Evolutionary conservation across 495 filamentous ascomycete species (phyloP).

Genomic region (Aspergillus haitiensis): DNA sequence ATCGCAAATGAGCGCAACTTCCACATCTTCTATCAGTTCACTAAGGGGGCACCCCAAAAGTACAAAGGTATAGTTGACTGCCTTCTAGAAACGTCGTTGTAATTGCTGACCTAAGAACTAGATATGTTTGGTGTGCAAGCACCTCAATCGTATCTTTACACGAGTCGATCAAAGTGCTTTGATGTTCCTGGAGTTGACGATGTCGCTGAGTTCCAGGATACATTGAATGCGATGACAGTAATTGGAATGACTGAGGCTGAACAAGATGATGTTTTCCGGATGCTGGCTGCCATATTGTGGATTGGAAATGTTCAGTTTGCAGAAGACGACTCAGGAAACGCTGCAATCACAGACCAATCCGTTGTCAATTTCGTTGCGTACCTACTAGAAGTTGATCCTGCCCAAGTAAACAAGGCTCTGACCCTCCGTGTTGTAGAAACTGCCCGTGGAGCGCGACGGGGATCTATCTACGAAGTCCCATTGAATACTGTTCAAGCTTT

Average conservation of each 20-base stretch:
- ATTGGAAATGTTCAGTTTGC: conserved; percentile 86
- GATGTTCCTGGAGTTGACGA: conserved; percentile 95
- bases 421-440: conserved; percentile 90
- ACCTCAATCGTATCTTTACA: conserved; percentile 94
- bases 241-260: conserved; percentile 88
- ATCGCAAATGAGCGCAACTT: conserved; percentile 96
- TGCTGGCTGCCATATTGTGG: conserved; percentile 93
- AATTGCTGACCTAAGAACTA: conserved; percentile 24
- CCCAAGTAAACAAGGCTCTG: conserved; percentile 80
- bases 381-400: conserved; percentile 81
- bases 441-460: conserved; percentile 73
- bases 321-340: conserved; percentile 89
- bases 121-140: conserved; percentile 84
- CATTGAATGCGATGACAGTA: conserved; percentile 87
- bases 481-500: conserved; percentile 88
- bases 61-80: conserved; percentile 60
- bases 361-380: conserved; percentile 94
- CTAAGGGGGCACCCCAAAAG: conserved; percentile 84
- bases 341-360: conserved; percentile 78
- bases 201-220: conserved; percentile 84
- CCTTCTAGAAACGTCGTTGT: neutral
- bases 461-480: conserved; percentile 86
- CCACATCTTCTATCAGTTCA: conserved; percentile 99
- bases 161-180: conserved; percentile 88
- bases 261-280: conserved; percentile 96